Conservation (phyloP, 129 eudicot species). For the Tagetes patula region DNA sequence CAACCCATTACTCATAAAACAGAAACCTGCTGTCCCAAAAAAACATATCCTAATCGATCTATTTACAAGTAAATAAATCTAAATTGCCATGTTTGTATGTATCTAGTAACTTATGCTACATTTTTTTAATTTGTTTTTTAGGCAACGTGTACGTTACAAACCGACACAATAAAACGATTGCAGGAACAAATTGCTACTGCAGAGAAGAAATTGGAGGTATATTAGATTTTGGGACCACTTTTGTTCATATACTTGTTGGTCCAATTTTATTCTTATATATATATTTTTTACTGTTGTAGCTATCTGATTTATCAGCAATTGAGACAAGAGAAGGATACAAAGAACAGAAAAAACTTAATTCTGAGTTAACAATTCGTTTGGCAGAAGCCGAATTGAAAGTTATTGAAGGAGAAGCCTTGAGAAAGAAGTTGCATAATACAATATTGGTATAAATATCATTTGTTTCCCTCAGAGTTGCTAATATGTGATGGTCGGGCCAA, state of each 20-base stretch:
- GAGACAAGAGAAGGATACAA: constrained; percentile 75
- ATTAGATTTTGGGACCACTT: constrained; percentile 25
- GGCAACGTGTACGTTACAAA: constrained; percentile 71
- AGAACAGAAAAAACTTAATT: constrained; percentile 53
- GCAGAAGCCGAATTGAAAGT: constrained; percentile 80
- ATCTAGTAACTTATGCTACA: constrained; percentile 4
- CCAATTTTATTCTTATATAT: constrained; percentile 7
- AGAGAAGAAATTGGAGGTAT: constrained; percentile 70
- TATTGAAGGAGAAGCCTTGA: constrained; percentile 81
- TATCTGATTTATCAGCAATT: constrained; percentile 63
- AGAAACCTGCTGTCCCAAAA: neutral
- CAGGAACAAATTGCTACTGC: constrained; percentile 71
- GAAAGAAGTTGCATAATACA: constrained; percentile 90
- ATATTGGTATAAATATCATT: constrained; percentile 56
- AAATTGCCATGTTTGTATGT: neutral
- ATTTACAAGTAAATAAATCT: neutral
- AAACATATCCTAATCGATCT: too few relatives aligned
- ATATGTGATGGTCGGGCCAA: neutral
- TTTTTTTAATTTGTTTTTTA: constrained; percentile 22
- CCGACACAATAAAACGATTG: constrained; percentile 54
- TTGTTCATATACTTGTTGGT: constrained; percentile 6
- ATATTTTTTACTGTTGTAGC: constrained; percentile 32
- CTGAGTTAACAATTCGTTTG: constrained; percentile 59
- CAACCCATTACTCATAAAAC: neutral
- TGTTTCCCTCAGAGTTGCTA: neutral